Percentiles rank a stretch among this genome's conserved stretches.
Evolutionary conservation across 148 eudicot species (phyloP).

Genomic region (Salicornia ramosissima): DNA sequence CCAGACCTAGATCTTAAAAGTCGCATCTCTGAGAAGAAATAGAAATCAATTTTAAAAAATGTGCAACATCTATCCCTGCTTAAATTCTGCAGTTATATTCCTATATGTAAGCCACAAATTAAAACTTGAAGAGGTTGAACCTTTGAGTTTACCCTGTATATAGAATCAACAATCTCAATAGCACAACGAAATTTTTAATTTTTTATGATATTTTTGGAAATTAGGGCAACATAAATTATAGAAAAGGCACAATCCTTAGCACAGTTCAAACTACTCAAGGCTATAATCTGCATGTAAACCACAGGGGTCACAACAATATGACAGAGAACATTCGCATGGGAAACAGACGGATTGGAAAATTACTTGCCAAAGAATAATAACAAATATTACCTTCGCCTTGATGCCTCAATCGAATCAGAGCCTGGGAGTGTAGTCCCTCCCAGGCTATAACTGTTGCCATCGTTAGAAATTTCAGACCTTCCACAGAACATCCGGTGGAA

Average conservation of each 20-base stretch:
- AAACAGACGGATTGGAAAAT: background rate
- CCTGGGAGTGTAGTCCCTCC: constrained; percentile 78
- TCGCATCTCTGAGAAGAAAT: too few relatives aligned
- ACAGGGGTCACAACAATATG: background rate
- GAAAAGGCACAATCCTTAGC: background rate
- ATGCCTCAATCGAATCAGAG: constrained; percentile 88
- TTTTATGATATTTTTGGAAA: too few relatives aligned
- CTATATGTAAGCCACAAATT: too few relatives aligned
- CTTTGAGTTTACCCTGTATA: too few relatives aligned
- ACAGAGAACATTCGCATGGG: background rate
- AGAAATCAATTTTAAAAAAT: too few relatives aligned
- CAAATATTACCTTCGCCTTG: constrained; percentile 76
- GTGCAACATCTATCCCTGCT: too few relatives aligned
- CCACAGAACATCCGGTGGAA: constrained; percentile 81
- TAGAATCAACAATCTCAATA: too few relatives aligned
- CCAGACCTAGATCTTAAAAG: too few relatives aligned
- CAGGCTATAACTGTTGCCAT: constrained; percentile 47
- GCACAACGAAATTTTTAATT: too few relatives aligned
- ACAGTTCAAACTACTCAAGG: background rate
- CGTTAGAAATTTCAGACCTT: constrained; percentile 50
- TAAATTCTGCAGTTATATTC: too few relatives aligned
- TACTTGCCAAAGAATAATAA: constrained; percentile 12
- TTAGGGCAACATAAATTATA: too few relatives aligned
- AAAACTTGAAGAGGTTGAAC: too few relatives aligned
- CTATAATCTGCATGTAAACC: background rate